Percentiles rank a stretch among this genome's conserved stretches.
These are phyloP conservation scores for Wickerhamomyces sp. DNA, from an alignment of 1,139 yeast species.

Conservation along the genomic window DNA sequence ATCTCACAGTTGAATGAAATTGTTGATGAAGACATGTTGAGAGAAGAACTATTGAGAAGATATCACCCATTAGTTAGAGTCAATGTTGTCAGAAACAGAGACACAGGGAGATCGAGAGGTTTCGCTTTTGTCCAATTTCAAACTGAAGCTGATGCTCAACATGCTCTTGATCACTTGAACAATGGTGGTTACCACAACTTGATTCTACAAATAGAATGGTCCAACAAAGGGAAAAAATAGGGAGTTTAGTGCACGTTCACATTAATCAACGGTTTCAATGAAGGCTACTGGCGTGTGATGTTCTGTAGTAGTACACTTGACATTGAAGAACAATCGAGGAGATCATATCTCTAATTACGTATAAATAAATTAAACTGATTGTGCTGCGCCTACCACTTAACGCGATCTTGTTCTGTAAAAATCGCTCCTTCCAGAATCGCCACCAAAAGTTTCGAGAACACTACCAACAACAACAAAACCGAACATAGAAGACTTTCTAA, in stretches of 20 bases:
- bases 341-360: no score
- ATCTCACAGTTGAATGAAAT: constrained; percentile 86
- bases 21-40: constrained; percentile 78
- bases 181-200: constrained; percentile 92
- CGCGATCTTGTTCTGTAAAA: no score
- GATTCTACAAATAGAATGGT: constrained; percentile 74
- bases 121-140: constrained; percentile 92
- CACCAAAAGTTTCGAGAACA: no score
- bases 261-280: no score
- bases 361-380: no score
- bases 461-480: constrained; percentile 7
- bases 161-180: constrained; percentile 71
- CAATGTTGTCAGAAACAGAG: constrained; percentile 84
- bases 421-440: no score
- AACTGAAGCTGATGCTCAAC: constrained; percentile 64
- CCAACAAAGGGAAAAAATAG: constrained; percentile 30
- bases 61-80: constrained; percentile 78
- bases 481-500: no score
- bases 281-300: no score
- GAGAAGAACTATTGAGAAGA: constrained; percentile 63
- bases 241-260: neutral
- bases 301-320: no score
- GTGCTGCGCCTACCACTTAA: no score
- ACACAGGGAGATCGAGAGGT: constrained; percentile 93
- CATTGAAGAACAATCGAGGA: no score